Base-by-base conservation (phyloP, 208 protist species). In the Phytomonas sp. region DNA sequence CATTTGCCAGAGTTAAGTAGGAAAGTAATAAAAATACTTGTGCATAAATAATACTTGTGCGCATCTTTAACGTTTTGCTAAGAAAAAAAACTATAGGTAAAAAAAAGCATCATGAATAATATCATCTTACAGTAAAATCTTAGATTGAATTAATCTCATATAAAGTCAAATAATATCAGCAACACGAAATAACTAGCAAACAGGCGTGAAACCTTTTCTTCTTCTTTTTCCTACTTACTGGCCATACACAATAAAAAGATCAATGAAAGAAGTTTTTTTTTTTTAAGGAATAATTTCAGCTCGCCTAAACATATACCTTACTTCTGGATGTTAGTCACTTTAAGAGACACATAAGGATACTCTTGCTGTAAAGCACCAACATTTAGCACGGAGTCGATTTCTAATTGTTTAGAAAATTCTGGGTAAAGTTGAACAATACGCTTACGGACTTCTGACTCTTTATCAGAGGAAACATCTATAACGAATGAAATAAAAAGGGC, bases 331-430 rank as follows among this genome's bases (percentile, higher is more conserved):
- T 95, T 92, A 5, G 84, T 77, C 29, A 95, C 78, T 66, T 91
- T 93, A 19, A 95, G 66, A 29, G 90, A 93, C 37, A 95, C 87
- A 65, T 93, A 95, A 0, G 90, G 87, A 61, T 85, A 95, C 63
- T 95, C 87, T 62, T 95, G 85, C 68, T 93, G 87, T 29, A 95
- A 72, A 16, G 87, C 80, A 29, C 83, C 81, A 19, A 66, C 83
- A 29, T 95, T 86, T 16, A 76, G 40, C 60, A 75, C 63, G 3
- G 70, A 32, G 62, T 92, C 86, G 56, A 79, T 82, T 45, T 78
- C 77, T 45, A 93, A 71, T 36, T 78, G 79, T 1, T 71, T 79
- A 12, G 75, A 80, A 42, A 90, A 77, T 36, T 92, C 80, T 4
- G 87, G 82, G 70, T 92, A 95, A 29, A 92, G 63, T 56, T 90